Base-by-base conservation (phyloP, 768 basidiomycete species). In the Infundibulicybe gibba region DNA sequence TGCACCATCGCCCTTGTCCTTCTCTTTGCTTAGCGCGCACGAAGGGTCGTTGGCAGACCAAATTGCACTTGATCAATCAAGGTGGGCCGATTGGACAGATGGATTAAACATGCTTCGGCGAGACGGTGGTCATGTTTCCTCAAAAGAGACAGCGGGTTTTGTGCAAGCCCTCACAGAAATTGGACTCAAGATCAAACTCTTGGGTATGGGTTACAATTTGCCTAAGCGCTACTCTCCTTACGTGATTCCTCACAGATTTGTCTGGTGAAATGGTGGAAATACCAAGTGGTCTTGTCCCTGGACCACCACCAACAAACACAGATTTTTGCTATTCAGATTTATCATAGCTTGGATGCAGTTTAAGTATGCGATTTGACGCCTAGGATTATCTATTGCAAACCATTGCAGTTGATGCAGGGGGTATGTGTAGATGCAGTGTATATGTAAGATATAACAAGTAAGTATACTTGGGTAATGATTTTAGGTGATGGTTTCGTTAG, bases 31-130 rank as follows among this genome's bases (percentile, higher is more conserved):
- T 43, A 84, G 78, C 48, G 72, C 80, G 6, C 80, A 76, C 55
- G 86, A 87, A 54, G 83, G 80, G 15, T 83, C 85, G 2, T 60
- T 91, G 48, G 89, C 86, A 3, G 87, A 91, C 60, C 79, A 85
- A 48, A 83, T 90, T 54, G 87, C 90, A 3, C 80, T 84, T 21
- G 82, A 92, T 62, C 76, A 80, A 44, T 81, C 83, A 14, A 72
- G 85, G 14, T 94, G 89, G 86, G 87, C 90, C 13, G 93, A 95
- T 66, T 95, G 93, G 93, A 90, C 90, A 2, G 93, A 95, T 62
- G 93, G 92, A 3, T 60, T 95, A 63, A 90, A 90, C 56, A 88
- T 94, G 83, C 75, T 94, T 35, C 73, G 90, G 34, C 71, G 83
- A 43, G 89, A 88, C 53, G 82, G 89, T 14, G 87, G 88, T 6